Evolutionary conservation across 345 rosid genomes (phyloP).

Genomic region (Salix brachista): DNA sequence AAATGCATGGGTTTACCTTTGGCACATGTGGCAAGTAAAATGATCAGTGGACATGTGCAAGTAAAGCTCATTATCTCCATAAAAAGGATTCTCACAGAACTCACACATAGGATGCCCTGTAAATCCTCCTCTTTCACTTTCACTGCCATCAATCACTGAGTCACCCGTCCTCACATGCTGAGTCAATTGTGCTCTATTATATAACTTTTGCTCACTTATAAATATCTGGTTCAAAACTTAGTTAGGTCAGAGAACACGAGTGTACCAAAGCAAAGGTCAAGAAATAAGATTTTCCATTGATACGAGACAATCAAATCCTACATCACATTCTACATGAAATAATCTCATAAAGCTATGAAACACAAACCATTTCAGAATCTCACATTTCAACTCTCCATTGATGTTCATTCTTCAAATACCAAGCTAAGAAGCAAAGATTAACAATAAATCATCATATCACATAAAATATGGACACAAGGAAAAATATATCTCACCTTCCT

Average conservation of each 20-base stretch:
- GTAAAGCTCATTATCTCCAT: constrained; percentile 30
- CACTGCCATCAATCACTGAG: constrained; percentile 24
- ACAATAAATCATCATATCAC: neutral
- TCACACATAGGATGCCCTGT: constrained; percentile 26
- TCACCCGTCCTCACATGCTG: constrained; percentile 27
- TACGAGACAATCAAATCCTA: neutral
- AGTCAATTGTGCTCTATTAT: constrained; percentile 14
- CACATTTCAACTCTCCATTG: neutral
- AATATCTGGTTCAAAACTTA: constrained; percentile 16
- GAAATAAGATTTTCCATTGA: neutral
- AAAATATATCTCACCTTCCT: constrained; percentile 21
- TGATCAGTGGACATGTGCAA: constrained; percentile 29
- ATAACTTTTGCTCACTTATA: constrained; percentile 27
- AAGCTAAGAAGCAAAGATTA: neutral
- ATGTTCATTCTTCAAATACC: neutral
- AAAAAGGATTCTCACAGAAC: constrained; percentile 20
- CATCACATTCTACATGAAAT: neutral
- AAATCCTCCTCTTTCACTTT: constrained; percentile 29
- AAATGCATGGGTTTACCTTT: constrained; percentile 8
- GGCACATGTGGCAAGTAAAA: constrained; percentile 31
- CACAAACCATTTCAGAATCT: neutral
- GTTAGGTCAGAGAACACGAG: neutral
- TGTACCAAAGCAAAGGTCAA: neutral
- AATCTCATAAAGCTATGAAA: neutral
- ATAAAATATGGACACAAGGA: too few species aligned